These are phyloP conservation scores for Neoarthrinium moseri DNA, from an alignment of 2,329 filamentous ascomycete genomes.

Conservation along the genomic window DNA sequence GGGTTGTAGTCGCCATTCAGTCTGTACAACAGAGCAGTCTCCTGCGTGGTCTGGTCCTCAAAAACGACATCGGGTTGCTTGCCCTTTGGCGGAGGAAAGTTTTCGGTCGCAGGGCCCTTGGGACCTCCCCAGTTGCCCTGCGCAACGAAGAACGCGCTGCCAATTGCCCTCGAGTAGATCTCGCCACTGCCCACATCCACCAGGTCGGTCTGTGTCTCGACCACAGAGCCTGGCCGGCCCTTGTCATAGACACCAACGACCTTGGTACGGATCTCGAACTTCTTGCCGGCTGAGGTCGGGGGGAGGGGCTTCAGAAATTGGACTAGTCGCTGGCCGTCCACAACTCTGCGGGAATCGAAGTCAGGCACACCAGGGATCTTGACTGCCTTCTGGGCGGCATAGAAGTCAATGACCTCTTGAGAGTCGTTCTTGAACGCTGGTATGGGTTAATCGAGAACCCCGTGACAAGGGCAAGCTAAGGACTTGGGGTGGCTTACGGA, in stretches of 20 bases:
- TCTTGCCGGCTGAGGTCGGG: constrained; percentile 64
- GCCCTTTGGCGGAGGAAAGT: constrained; percentile 73
- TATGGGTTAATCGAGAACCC: background rate
- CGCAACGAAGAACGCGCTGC: constrained; percentile 75
- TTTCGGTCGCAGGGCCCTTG: constrained; percentile 79
- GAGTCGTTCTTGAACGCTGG: constrained; percentile 73
- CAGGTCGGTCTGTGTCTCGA: constrained; percentile 76
- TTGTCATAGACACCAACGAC: constrained; percentile 89
- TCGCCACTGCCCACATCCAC: constrained; percentile 70
- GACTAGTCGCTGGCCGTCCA: constrained; percentile 82
- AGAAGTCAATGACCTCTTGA: constrained; percentile 82
- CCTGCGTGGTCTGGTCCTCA: constrained; percentile 66
- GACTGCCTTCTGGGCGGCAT: constrained; percentile 63
- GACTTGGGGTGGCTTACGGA: constrained; percentile 51
- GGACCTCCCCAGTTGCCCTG: constrained; percentile 85
- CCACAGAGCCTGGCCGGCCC: constrained; percentile 76
- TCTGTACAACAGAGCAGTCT: constrained; percentile 76
- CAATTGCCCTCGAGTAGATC: constrained; percentile 67
- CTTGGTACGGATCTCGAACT: constrained; percentile 74
- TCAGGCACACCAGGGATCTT: constrained; percentile 75
- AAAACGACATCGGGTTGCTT: constrained; percentile 69
- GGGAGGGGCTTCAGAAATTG: constrained; percentile 76
- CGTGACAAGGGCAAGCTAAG: background rate
- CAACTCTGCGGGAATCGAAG: constrained; percentile 70
- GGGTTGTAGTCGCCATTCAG: constrained; percentile 96